Evolutionary conservation across 352 stramenopile species (phyloP), one percentile per base, ranked within the genome.

Genomic region (Phytophthora agathidicida): DNA sequence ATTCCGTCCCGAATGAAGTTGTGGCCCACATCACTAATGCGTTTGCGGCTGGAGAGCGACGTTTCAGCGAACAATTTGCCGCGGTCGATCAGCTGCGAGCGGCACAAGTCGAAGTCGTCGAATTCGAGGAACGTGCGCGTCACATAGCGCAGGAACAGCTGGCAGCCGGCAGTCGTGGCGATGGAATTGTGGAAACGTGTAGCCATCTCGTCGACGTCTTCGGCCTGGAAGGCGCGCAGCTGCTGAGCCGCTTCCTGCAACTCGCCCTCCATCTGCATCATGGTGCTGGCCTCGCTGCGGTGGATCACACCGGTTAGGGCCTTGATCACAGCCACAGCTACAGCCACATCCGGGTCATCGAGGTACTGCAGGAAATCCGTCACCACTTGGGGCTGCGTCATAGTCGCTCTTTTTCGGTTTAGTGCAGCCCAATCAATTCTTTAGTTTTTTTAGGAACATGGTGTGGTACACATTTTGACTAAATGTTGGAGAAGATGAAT

Each of bases 181-280:
- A 98, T 98, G 19, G 85, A 89, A 50, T 93, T 89, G 62, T 88
- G 80, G 72, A 80, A 89, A 38, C 75, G 80, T 42, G 71, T 73
- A 58, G 63, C 57, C 32, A 61, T 49, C 26, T 74, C 52, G 16
- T 67, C 38, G 50, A 73, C 53, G 27, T 83, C 73, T n/a, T 41
- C 65, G 10, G 80, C 65, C 33, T 81, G 77, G 46, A 75, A 88
- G 39, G 70, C 68, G 47, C 83, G 85, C 63, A 93, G 70, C 46
- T 88, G 71, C 54, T 83, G 63, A 43, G 84, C 84, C 17, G 93
- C 93, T 48, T 93, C 82, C 45, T 94, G 89, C 31, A 98, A 65
- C 66, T 98, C 94, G 23, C 88, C 81, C 65, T 98, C 90, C 39
- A 98, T 89, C 53, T 96, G 90, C 93, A 98, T 98, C 94, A 98